Evolutionary conservation across 2,329 filamentous ascomycete genomes (phyloP).

Genomic region (Alternaria longipes): DNA sequence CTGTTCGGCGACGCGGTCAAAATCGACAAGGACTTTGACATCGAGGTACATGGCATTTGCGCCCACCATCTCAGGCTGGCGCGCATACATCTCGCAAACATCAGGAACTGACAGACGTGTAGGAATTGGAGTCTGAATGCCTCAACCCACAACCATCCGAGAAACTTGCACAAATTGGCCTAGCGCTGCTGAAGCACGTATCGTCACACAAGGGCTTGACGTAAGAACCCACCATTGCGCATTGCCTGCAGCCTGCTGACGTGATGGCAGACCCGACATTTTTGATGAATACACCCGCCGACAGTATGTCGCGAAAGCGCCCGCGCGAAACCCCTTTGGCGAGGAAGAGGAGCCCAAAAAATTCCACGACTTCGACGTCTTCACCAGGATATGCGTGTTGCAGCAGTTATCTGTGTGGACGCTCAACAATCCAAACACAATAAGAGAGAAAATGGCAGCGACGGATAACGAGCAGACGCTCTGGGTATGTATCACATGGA

Average conservation of each 20-base stretch:
- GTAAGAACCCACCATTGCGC: conserved; percentile 63
- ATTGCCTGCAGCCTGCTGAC: conserved; percentile 22
- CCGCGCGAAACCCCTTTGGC: conserved; percentile 84
- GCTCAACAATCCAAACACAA: conserved; percentile 84
- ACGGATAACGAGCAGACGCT: conserved; percentile 81
- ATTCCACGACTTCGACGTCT: conserved; percentile 84
- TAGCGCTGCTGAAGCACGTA: conserved; percentile 88
- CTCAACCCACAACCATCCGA: conserved; percentile 77
- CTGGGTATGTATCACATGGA: conserved; percentile 71
- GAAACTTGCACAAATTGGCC: conserved; percentile 79
- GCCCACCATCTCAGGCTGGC: conserved; percentile 29
- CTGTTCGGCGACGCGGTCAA: conserved; percentile 90
- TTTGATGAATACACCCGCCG: conserved; percentile 94
- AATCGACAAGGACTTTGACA: conserved; percentile 86
- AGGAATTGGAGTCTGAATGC: conserved; percentile 92
- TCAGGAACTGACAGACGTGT: conserved; percentile 40
- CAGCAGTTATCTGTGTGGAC: conserved; percentile 92
- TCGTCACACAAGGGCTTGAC: conserved; percentile 92
- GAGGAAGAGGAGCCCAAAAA: conserved; percentile 74
- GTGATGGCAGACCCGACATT: conserved; percentile 72
- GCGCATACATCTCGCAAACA: conserved; percentile 12
- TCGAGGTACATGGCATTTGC: conserved; percentile 72
- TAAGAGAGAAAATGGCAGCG: conserved; percentile 86
- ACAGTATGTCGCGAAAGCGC: conserved; percentile 85
- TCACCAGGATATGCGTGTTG: conserved; percentile 81